Conservation (phyloP, 768 basidiomycete genomes). For the Psilocybe cyanescens region DNA sequence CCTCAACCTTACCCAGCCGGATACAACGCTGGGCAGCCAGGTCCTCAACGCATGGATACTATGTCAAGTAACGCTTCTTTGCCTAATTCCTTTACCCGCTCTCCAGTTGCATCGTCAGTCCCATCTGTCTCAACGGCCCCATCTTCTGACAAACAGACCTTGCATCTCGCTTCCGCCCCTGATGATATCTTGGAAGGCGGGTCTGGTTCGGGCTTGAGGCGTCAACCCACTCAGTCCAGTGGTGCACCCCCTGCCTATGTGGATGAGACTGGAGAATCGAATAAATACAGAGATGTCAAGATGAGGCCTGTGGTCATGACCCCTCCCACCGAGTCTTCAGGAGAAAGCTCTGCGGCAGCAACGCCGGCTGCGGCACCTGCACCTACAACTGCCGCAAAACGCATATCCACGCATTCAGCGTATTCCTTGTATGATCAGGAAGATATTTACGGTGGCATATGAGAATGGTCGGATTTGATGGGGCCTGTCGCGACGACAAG, state of each 20-base stretch:
- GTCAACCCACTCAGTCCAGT: constrained; percentile 19
- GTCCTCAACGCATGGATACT: constrained; percentile 9
- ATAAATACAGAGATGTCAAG: constrained; percentile 25
- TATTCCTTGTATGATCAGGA: constrained; percentile 25
- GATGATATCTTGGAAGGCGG: background rate
- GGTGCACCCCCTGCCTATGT: constrained; percentile 30
- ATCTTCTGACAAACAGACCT: constrained; percentile 3
- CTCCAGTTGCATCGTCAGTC: constrained; percentile 8
- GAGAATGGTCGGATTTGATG: background rate
- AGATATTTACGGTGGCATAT: constrained; percentile 30
- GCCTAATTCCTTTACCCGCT: constrained; percentile 17
- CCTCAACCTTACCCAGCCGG: constrained; percentile 3
- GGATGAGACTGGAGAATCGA: constrained; percentile 20
- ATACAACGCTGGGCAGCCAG: background rate
- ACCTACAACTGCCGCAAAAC: constrained; percentile 4
- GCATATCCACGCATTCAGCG: constrained; percentile 13
- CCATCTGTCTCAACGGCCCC: constrained; percentile 5
- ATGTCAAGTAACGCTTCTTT: background rate
- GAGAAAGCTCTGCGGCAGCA: background rate
- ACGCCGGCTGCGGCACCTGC: background rate
- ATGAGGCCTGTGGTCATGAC: constrained; percentile 12
- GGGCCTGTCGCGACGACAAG: background rate
- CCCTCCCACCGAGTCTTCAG: constrained; percentile 1
- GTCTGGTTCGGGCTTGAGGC: constrained; percentile 7
- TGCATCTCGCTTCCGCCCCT: constrained; percentile 5